Conservation (phyloP, 2,329 filamentous ascomycete genomes). For the Fusarium mundagurra region DNA sequence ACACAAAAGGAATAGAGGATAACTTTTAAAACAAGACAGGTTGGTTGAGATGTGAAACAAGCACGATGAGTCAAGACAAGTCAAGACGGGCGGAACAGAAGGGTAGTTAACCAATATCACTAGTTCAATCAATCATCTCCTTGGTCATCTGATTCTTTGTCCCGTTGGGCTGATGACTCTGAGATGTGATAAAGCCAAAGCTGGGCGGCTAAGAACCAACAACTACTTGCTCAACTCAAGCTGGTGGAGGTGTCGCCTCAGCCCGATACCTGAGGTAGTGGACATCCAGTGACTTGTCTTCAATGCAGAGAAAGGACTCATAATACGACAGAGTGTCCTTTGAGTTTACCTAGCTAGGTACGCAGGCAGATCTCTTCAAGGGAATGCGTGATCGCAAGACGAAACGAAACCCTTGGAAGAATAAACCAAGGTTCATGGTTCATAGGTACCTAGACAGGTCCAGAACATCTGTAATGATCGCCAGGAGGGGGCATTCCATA, state of each 20-base stretch:
- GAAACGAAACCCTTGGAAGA: constrained; percentile 19
- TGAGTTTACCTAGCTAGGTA: background rate
- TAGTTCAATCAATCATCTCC: constrained; percentile 1
- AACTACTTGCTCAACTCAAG: constrained; percentile 30
- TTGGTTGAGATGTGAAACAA: constrained; percentile 22
- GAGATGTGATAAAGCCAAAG: constrained; percentile 37
- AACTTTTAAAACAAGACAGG: constrained; percentile 29
- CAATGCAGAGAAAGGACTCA: background rate
- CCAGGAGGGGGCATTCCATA: constrained; percentile 30
- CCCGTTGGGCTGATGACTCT: constrained; percentile 30
- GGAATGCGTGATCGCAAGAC: constrained; percentile 17
- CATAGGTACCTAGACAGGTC: constrained; percentile 6
- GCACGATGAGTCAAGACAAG: constrained; percentile 13
- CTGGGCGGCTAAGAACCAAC: constrained; percentile 39
- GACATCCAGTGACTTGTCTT: background rate
- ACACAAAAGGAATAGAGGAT: background rate
- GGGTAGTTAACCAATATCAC: background rate
- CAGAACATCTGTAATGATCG: constrained; percentile 26
- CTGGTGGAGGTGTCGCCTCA: constrained; percentile 24
- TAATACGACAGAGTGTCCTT: background rate
- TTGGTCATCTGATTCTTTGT: constrained; percentile 36
- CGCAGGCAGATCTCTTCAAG: background rate
- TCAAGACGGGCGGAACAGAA: constrained; percentile 3
- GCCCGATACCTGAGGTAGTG: background rate
- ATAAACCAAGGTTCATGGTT: constrained; percentile 10